Evolutionary conservation across 2,329 filamentous ascomycete genomes (phyloP), one percentile per base, ranked within the genome.

Genomic region (Botryotinia convoluta): DNA sequence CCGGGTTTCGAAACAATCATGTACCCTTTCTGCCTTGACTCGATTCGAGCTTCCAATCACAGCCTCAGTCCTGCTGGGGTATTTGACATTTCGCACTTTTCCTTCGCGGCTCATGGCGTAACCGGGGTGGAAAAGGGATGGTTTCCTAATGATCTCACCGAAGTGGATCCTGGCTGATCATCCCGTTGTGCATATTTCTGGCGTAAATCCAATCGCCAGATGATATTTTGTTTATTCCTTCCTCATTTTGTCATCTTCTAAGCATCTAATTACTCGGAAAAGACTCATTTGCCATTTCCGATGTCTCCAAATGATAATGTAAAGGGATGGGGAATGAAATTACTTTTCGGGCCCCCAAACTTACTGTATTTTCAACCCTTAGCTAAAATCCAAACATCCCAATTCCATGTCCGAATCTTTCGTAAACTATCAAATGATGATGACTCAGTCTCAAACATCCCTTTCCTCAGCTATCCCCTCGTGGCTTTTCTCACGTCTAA

Each of bases 91-190:
- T 51, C 22, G 45, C 44, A 35, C 32, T n/a, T 67, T 67, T 42
- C 37, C 57, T 60, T 63, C 61, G 42, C 54, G 57, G 69, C 69
- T 71, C 42, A 35, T 62, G 20, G 35, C 12, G 42, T 29, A 42
- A 57, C 45, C 35, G 35, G 64, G 35, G 32, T 68, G 12, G 45
- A 39, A 68, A 42, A 68, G 32, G 22, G 48, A 16, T 16, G 18
- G 20, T 71, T 71, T 22, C 48, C 42, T 39, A 70, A 70, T 62
- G 42, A 61, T 71, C 69, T 71, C 69, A 71, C 69, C 69, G 69
- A 71, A 32, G n/a, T 29, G 7, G 12, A 68, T 63, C 57, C 54
- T 63, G n/a, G 57, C 48, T 39, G 69, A 45, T 37, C 44, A 71
- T 63, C 69, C 59, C 42, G 59, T 42, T 26, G 26, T 71, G 54